Base-by-base conservation (phyloP, 2,329 filamentous ascomycete genomes). In the Ophiosphaerella herpotricha region DNA sequence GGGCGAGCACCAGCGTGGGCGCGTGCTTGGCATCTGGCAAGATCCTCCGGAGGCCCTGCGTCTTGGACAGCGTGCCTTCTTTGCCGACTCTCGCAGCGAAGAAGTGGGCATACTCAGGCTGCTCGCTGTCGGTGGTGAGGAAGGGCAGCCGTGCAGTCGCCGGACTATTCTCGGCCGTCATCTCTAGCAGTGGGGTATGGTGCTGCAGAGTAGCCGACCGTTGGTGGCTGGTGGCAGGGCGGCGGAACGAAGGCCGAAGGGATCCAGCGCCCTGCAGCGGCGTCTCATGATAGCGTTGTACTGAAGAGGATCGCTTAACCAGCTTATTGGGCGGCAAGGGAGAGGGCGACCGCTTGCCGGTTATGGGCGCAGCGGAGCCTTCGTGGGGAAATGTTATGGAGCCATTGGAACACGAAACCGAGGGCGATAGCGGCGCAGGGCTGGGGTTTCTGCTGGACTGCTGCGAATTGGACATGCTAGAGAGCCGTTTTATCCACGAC, bases 211-310 rank as follows among this genome's bases (percentile, higher is more conserved):
- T 90, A 31, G 84, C 85, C 39, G 87, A 88, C 61, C 89, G 81
- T 68, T 92, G 88, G 66, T 91, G 88, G 70, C 89, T 91, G 14
- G 89, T 92, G 39, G 88, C 88, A 44, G 89, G 89, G 61, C 89
- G 80, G 50, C 87, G 84, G 51, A 92, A 80, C 18, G 82, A 85
- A 2, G 85, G 82, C 54, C 88, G 77, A 63, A 87, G 83, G 40
- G 85, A 82, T 57, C 76, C 83, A 29, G 85, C 79, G 55, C 80
- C 77, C 50, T 77, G 78, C 37, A 75, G 67, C 11, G 74, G 65
- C 5, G 78, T 74, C 40, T 77, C 68, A 54, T 75, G 74, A 44
- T 77, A 66, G 43, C 75, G 75, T 57, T 80, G 80, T 39, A 78
- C 75, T 16, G 87, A 84, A 3, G 85, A 80, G 33, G 83, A 80